Evolutionary conservation across 352 stramenopile genomes (phyloP).

Genomic region (Phytophthora pseudosyringae): DNA sequence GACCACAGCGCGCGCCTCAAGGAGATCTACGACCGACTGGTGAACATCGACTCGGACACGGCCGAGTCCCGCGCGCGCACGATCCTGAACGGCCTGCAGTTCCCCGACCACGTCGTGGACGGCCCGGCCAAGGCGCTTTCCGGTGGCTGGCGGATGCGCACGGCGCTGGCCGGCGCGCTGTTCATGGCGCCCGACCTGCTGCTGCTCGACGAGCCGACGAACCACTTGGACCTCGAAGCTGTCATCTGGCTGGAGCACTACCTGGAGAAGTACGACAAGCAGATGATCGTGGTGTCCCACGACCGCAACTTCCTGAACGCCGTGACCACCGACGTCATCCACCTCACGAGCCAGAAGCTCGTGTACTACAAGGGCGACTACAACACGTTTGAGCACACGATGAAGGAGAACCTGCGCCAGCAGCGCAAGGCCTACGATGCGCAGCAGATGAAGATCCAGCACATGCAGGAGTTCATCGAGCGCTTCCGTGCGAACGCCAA

Average conservation of each 20-base stretch:
- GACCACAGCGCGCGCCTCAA: constrained; percentile 69
- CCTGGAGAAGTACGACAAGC: constrained; percentile 92
- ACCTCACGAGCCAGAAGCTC: constrained; percentile 93
- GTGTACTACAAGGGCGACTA: constrained; percentile 96
- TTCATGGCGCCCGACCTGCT: constrained; percentile 96
- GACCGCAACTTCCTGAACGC: constrained; percentile 97
- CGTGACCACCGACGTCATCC: constrained; percentile 96
- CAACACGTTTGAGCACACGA: constrained; percentile 95
- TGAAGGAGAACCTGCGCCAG: constrained; percentile 94
- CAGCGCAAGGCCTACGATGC: constrained; percentile 91
- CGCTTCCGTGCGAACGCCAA: constrained; percentile 97
- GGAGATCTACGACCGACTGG: constrained; percentile 88
- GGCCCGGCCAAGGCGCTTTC: constrained; percentile 92
- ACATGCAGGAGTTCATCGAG: constrained; percentile 98
- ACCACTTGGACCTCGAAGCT: constrained; percentile 92
- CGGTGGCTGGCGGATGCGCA: constrained; percentile 95
- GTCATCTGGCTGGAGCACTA: constrained; percentile 95
- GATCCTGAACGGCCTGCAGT: constrained; percentile 95
- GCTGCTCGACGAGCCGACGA: constrained; percentile 95
- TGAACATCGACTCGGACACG: constrained; percentile 91
- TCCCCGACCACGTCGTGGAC: constrained; percentile 92
- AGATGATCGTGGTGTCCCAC: constrained; percentile 95
- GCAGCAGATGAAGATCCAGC: constrained; percentile 90
- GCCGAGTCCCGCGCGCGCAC: constrained; percentile 90
- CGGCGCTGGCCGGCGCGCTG: constrained; percentile 93